These are phyloP conservation scores for Rhodocollybia butyracea DNA, from an alignment of 768 basidiomycete genomes.

Conservation along the genomic window DNA sequence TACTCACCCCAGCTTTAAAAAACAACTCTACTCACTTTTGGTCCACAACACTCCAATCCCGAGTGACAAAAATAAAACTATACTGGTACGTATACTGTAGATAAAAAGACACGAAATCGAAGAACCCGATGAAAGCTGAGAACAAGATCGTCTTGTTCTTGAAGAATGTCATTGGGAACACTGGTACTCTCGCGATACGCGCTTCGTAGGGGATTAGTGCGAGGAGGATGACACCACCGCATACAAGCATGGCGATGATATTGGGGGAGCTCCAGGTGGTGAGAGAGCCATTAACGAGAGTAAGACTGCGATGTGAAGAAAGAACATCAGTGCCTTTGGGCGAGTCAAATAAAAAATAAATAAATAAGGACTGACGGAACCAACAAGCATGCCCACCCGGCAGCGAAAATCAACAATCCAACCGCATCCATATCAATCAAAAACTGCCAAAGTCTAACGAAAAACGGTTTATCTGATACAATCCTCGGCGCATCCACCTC, in stretches of 20 bases:
- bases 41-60: constrained; percentile 17
- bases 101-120: constrained; percentile 44
- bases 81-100: constrained; percentile 55
- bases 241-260: constrained; percentile 29
- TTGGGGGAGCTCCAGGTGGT: constrained; percentile 23
- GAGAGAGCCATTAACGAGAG: constrained; percentile 2
- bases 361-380: constrained; percentile 32
- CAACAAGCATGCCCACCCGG: constrained; percentile 28
- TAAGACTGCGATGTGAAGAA: not conserved
- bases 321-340: not conserved
- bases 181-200: constrained; percentile 36
- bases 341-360: not conserved
- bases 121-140: constrained; percentile 47
- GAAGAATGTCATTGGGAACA: constrained; percentile 45
- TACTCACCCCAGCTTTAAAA: no score
- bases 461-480: not conserved
- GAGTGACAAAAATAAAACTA: constrained; percentile 38
- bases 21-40: constrained; percentile 34
- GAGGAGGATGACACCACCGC: constrained; percentile 24
- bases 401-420: constrained; percentile 29
- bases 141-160: constrained; percentile 41
- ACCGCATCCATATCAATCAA: constrained; percentile 25
- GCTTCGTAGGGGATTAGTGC: constrained; percentile 30
- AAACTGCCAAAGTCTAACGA: constrained; percentile 1
- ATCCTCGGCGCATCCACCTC: constrained; percentile 2